A percentile compares a stretch with the other conserved stretches of the same genome.
Evolutionary conservation across 1,284 basidiomycete genomes (phyloP).

Genomic region (Moesziomyces sp.): DNA sequence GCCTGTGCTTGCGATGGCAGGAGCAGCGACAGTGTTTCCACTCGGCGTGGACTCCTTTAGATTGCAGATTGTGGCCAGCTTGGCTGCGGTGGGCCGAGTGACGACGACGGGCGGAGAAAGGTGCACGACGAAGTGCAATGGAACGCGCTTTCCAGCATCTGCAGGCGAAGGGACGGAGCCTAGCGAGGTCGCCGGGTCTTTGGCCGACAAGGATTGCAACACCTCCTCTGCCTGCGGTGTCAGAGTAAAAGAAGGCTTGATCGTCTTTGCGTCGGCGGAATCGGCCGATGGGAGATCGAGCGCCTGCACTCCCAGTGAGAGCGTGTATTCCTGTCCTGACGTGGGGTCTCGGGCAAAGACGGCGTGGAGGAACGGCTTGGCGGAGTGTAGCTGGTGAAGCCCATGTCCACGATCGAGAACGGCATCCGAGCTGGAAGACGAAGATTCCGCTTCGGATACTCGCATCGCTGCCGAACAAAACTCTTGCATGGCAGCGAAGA

Average conservation of each 20-base stretch:
- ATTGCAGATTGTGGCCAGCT: constrained; percentile 41
- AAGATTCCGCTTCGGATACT: constrained; percentile 27
- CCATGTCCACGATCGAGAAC: constrained; percentile 42
- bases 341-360: constrained; percentile 27
- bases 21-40: not conserved
- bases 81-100: constrained; percentile 39
- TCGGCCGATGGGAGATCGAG: constrained; percentile 28
- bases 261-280: not conserved
- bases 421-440: not conserved
- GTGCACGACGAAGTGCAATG: constrained; percentile 32
- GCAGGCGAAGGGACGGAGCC: constrained; percentile 17
- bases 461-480: constrained; percentile 13
- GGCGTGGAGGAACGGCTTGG: constrained; percentile 28
- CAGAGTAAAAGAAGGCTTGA: constrained; percentile 23
- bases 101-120: constrained; percentile 43
- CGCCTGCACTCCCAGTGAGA: constrained; percentile 31
- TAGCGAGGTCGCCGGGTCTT: constrained; percentile 8
- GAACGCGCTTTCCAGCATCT: constrained; percentile 12
- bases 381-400: constrained; percentile 19
- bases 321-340: constrained; percentile 23
- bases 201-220: not conserved
- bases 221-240: constrained; percentile 19
- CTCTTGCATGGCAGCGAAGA: constrained; percentile 44
- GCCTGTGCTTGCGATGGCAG: not conserved
- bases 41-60: constrained; percentile 18